phyloP scores from a whole-genome alignment of 2,329 filamentous ascomycete species.

The Nemania bipapillata region DNA sequence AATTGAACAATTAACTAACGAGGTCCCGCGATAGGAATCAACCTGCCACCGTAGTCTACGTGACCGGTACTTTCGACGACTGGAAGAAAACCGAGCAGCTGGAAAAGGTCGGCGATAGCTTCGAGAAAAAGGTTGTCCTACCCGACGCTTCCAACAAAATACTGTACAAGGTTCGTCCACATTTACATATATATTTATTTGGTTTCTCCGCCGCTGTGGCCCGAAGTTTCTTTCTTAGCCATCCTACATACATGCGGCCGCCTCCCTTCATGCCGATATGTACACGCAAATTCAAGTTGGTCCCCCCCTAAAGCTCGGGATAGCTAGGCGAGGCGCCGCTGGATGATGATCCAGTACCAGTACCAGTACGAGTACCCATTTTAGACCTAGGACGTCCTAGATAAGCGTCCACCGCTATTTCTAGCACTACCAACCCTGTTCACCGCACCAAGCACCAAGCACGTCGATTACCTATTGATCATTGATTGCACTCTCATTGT shows the following conservation, averaged over 20 bases:
- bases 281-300: constrained; percentile 1
- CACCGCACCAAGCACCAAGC: neutral
- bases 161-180: constrained; percentile 85
- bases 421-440: neutral
- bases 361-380: neutral
- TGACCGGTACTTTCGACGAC: constrained; percentile 94
- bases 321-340: constrained; percentile 4
- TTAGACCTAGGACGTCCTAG: constrained; percentile 6
- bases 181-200: constrained; percentile 14
- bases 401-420: constrained; percentile 16
- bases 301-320: neutral
- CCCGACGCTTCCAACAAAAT: constrained; percentile 75
- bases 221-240: constrained; percentile 14
- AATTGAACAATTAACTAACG: constrained; percentile 28
- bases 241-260: constrained; percentile 16
- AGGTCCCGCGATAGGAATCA: constrained; percentile 73
- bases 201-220: constrained; percentile 25
- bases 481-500: neutral
- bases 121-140: constrained; percentile 83
- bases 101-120: constrained; percentile 76
- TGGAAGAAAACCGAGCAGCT: constrained; percentile 90
- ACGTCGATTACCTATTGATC: constrained; percentile 9
- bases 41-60: constrained; percentile 85
- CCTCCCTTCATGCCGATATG: neutral
- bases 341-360: constrained; percentile 1